A percentile compares a stretch with the other conserved stretches of the same genome.
These are phyloP conservation scores for Colletotrichum liaoningense DNA, from an alignment of 2,329 filamentous ascomycete genomes.

Conservation along the genomic window DNA sequence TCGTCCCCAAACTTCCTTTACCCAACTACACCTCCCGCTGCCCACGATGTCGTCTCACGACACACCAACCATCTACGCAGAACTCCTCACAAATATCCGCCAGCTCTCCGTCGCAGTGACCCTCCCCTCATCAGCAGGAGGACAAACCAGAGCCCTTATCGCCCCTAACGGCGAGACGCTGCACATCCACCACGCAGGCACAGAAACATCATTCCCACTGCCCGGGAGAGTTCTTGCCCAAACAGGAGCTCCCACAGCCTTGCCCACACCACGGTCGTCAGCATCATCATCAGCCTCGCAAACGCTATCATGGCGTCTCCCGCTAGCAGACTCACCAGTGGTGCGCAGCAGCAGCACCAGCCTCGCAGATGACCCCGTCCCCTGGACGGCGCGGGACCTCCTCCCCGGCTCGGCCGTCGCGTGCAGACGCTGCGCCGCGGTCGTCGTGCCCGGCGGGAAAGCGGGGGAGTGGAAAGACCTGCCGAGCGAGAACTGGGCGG, in stretches of 20 bases:
- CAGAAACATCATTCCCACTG: conserved; percentile 49
- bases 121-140: conserved; percentile 55
- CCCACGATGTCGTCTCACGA: conserved; percentile 18
- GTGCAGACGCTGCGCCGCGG: conserved; percentile 53
- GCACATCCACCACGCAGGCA: conserved; percentile 59
- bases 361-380: conserved; percentile 50
- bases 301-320: conserved; percentile 65
- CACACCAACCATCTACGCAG: conserved; percentile 64
- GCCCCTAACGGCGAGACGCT: conserved; percentile 58
- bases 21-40: not conserved
- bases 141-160: conserved; percentile 56
- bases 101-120: conserved; percentile 70
- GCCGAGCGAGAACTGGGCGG: conserved; percentile 97
- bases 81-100: conserved; percentile 73
- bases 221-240: conserved; percentile 53
- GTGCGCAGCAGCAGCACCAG: conserved; percentile 20
- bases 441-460: conserved; percentile 50
- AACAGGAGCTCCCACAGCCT: conserved; percentile 33
- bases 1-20: not conserved
- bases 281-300: conserved; percentile 42
- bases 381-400: conserved; percentile 69
- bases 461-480: conserved; percentile 85
- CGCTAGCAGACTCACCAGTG: conserved; percentile 44
- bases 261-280: conserved; percentile 53
- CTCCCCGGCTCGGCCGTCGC: conserved; percentile 51